Base-by-base conservation (phyloP, 2,329 filamentous ascomycete species). In the Pyricularia grisea region DNA sequence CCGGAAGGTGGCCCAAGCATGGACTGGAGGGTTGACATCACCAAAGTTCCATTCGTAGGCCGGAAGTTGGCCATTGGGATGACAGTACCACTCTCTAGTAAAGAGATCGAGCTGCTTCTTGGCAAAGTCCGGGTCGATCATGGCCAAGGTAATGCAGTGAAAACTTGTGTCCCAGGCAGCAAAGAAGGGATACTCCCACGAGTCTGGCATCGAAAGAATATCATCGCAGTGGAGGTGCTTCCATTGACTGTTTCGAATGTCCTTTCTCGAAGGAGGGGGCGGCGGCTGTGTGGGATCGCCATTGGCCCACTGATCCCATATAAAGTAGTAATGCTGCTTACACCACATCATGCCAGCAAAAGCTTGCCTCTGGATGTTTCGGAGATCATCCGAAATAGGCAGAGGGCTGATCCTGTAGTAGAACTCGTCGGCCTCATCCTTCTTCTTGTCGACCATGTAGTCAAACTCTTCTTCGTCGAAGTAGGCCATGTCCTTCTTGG, bases 341-440 rank as follows among this genome's bases (percentile, higher is more conserved):
- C 91, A 96, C 94, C 94, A 98, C 85, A 98, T 90, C 94, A 98
- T 98, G 68, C 95, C 94, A 0, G 94, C 90, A 73, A 97, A 91
- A 4, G 94, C 95, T 78, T 97, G 94, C 73, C 94, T 88, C 80
- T 98, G 95, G 73, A 98, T 95, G 78, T 96, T 97, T 73, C 94
- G 90, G 70, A 97, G 84, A 76, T 98, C 94, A 66, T 98, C 94
- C 0, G 92, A 86, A 90, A 97, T 97, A 2, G 94, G 94, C 58
- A 97, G 84, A 3, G 94, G 94, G 79, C 93, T 97, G 78, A 98
- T 90, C 70, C 92, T 88, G 81, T 90, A 95, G 82, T 96, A 98
- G 78, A 98, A 98, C 71, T 98, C 94, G 77, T 98, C 94, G 7
- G 94, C 94, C 75, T 98, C 94, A n/a, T 91, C 87, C 71, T 87